Base-by-base conservation (phyloP, 805 yeast genomes). In the Ogataea nakhonphanomensis region DNA sequence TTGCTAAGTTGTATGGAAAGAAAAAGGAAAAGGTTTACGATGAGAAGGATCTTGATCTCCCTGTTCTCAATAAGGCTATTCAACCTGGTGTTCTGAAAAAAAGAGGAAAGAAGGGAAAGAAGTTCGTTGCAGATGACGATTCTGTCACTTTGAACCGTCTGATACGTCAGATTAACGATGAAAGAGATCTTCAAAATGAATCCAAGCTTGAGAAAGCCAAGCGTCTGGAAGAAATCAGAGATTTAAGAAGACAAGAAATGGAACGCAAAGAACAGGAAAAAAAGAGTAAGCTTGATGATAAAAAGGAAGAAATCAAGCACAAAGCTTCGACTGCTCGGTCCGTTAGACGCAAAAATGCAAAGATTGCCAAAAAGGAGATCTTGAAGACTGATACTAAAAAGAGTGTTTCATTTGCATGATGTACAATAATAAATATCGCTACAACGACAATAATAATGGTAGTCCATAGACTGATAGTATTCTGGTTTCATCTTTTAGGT, bases 141-240 rank as follows among this genome's bases (percentile, higher is more conserved):
- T 62, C 73, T 10, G 57, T 78, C 33, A 71, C 76, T 24, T 56
- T 88, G 65, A 76, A 75, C 48, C 73, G 95, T 61, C 70, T 91
- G 44, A 78, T 90, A 37, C 82, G 80, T 49, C 78, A 83, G 24
- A 88, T 93, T 40, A 89, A 88, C 53, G 95, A 89, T 57, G 77
- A 81, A 45, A 73, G 80, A 49, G 97, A 91, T 46, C 73, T 76
- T 30, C 75, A 78, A 7, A 81, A 83, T 53, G 96, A 90, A 56
- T 84, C 95, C 51, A 93, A 89, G 64, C 69, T 93, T 41, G 99
- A 91, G 58, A 87, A 86, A 58, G 81, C 95, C 0, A 78, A 86
- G 57, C 81, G 95, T 62, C 70, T 93, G 34, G 97, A 91, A 62
- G 95, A 86, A 52, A 77, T 91, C 44, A 75, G 99, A 57, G 96